These are phyloP conservation scores for Lithospermum erythrorhizon DNA, from an alignment of 257 asterid genomes.

Conservation along the genomic window DNA sequence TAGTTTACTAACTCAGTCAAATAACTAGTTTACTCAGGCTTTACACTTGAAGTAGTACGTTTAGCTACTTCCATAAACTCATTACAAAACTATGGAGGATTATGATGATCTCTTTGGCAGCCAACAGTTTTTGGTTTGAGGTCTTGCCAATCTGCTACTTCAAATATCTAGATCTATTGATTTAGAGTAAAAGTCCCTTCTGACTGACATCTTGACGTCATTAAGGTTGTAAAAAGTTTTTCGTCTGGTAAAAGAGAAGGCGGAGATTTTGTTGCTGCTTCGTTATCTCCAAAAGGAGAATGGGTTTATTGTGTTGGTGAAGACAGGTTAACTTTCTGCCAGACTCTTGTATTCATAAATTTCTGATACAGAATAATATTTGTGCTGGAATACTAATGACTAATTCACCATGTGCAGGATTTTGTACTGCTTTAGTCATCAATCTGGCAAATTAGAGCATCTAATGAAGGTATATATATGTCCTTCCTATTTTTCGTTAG, in stretches of 20 bases:
- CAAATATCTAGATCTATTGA: not conserved
- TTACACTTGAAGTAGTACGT: too few relatives aligned
- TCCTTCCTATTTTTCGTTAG: too few relatives aligned
- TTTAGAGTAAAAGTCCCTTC: not conserved
- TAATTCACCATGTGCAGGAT: slow-evolving; percentile 38
- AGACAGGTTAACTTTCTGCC: slow-evolving; percentile 51
- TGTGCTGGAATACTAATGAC: not conserved
- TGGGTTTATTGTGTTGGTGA: slow-evolving; percentile 98
- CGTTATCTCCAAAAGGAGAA: slow-evolving; percentile 93
- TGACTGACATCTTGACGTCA: slow-evolving; percentile 14
- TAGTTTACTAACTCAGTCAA: slow-evolving; percentile 7
- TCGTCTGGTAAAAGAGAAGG: slow-evolving; percentile 99
- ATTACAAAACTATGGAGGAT: not conserved
- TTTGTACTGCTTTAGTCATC: slow-evolving; percentile 83
- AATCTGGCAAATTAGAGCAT: slow-evolving; percentile 93
- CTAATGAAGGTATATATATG: slow-evolving; percentile 65
- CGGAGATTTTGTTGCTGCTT: slow-evolving; percentile 96
- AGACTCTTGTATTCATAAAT: not conserved
- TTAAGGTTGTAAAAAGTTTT: slow-evolving; percentile 92
- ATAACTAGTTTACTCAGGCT: not conserved
- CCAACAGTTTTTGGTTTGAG: not conserved
- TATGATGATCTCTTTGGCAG: not conserved
- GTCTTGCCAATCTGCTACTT: not conserved
- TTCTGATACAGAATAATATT: not conserved
- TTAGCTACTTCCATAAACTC: not conserved